Conservation (phyloP, 2,329 filamentous ascomycete species). For the Botryotinia narcissicola region DNA sequence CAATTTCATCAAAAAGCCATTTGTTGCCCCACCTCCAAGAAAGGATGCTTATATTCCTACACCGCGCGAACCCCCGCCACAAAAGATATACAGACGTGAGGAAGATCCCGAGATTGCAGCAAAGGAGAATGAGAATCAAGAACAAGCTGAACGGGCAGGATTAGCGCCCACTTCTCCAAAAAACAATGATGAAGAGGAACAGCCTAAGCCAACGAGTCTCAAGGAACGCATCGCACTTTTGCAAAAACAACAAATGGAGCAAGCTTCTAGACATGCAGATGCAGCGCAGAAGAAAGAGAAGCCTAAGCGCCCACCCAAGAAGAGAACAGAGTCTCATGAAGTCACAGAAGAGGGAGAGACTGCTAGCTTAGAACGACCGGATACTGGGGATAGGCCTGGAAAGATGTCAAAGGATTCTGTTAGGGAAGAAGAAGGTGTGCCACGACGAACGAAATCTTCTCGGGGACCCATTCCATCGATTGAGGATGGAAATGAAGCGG, state of each 20-base stretch:
- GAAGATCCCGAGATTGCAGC: constrained; percentile 76
- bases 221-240: constrained; percentile 94
- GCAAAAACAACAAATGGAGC: constrained; percentile 90
- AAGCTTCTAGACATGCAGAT: constrained; percentile 78
- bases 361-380: constrained; percentile 46
- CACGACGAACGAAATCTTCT: constrained; percentile 53
- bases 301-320: constrained; percentile 74
- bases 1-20: constrained; percentile 92
- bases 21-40: constrained; percentile 91
- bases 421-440: constrained; percentile 43
- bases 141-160: constrained; percentile 67
- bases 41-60: constrained; percentile 87
- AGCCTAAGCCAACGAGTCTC: constrained; percentile 86
- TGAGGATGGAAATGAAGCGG: constrained; percentile 62
- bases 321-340: constrained; percentile 53
- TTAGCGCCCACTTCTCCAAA: constrained; percentile 45
- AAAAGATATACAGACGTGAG: constrained; percentile 79
- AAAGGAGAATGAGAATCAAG: constrained; percentile 62
- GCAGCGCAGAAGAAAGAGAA: constrained; percentile 81
- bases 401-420: constrained; percentile 52
- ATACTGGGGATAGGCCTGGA: constrained; percentile 47
- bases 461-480: constrained; percentile 44
- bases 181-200: constrained; percentile 61
- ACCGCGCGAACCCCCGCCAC: constrained; percentile 64
- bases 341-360: constrained; percentile 40